Conservation (phyloP, 352 stramenopile species). For the Pythium angustatum region DNA sequence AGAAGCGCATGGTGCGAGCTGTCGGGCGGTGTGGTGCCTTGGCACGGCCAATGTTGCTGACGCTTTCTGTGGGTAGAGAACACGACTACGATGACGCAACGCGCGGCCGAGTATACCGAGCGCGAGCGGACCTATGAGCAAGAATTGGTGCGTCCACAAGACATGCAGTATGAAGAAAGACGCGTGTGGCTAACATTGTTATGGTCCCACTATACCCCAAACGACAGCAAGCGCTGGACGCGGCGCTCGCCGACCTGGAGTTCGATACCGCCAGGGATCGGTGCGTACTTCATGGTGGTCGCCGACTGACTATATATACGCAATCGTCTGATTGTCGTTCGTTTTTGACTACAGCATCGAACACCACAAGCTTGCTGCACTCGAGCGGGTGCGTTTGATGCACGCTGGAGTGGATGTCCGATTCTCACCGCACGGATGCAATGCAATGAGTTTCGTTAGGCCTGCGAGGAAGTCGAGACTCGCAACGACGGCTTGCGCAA, state of each 20-base stretch:
- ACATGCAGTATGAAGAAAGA: no score
- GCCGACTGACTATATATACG: no score
- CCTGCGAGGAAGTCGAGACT: constrained; percentile 37
- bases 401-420: no score
- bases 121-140: constrained; percentile 32
- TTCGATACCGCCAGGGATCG: constrained; percentile 28
- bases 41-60: neutral
- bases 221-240: constrained; percentile 27
- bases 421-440: no score
- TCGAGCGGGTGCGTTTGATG: constrained; percentile 34
- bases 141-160: constrained; percentile 44
- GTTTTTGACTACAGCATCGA: no score
- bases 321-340: no score
- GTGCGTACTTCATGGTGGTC: no score
- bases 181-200: no score
- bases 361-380: constrained; percentile 32
- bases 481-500: constrained; percentile 33
- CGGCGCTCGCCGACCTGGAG: constrained; percentile 26
- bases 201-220: no score
- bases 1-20: constrained; percentile 42
- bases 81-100: constrained; percentile 43
- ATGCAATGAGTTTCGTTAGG: no score
- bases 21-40: neutral
- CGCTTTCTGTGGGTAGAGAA: constrained; percentile 32
- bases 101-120: constrained; percentile 36